Evolutionary conservation across 148 eudicot species (phyloP).

Genomic region (Rhododendron griersonianum): DNA sequence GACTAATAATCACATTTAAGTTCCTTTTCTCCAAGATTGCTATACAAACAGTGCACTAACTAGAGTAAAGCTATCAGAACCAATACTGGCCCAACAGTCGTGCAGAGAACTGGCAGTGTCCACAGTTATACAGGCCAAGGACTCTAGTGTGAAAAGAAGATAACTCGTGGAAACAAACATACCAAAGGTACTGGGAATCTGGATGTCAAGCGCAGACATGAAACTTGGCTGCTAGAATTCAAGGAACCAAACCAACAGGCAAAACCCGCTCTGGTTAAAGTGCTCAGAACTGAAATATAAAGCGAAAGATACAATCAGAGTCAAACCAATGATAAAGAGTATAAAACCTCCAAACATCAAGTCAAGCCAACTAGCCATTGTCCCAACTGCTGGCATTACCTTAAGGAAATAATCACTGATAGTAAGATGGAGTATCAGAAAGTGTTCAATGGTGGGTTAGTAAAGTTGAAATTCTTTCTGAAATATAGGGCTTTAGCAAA

Average conservation of each 20-base stretch:
- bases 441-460: too few species aligned
- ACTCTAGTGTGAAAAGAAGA: neutral
- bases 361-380: neutral
- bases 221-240: constrained; percentile 22
- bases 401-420: neutral
- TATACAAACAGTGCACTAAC: neutral
- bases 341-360: neutral
- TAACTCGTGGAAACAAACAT: neutral
- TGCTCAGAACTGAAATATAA: constrained; percentile 15
- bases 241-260: constrained; percentile 3
- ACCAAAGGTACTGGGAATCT: constrained; percentile 24
- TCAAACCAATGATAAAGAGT: neutral
- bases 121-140: neutral
- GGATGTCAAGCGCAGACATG: constrained; percentile 33
- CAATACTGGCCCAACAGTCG: neutral
- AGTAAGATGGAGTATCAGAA: too few species aligned
- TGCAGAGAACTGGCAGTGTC: neutral
- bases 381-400: neutral
- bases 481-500: too few species aligned
- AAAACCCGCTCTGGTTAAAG: neutral
- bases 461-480: too few species aligned
- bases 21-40: neutral
- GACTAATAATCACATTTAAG: neutral
- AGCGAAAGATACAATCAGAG: neutral
- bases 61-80: neutral